Evolutionary conservation across 257 asterid genomes (phyloP).

Genomic region (Schizonepeta tenuifolia): DNA sequence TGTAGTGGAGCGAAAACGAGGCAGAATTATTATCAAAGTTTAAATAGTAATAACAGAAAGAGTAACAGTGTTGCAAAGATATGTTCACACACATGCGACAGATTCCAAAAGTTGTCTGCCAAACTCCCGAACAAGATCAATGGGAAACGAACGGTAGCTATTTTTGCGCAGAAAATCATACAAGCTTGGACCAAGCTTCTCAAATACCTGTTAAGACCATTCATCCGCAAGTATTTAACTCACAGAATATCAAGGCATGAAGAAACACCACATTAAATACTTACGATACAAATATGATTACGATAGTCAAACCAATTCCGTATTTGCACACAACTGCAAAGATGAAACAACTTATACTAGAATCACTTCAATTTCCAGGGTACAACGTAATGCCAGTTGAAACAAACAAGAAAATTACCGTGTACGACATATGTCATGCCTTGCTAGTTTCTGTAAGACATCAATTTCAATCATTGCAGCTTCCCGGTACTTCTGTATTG

Average conservation of each 20-base stretch:
- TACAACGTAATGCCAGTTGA: constrained; percentile 24
- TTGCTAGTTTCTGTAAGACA: constrained; percentile 70
- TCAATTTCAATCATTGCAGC: constrained; percentile 90
- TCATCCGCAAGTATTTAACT: constrained; percentile 64
- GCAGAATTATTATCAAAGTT: constrained; percentile 17
- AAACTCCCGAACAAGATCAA: constrained; percentile 96
- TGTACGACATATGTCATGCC: constrained; percentile 60
- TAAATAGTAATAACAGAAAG: constrained; percentile 32
- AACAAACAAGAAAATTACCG: constrained; percentile 50
- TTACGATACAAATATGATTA: constrained; percentile 87
- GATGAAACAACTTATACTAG: constrained; percentile 65
- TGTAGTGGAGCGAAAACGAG: constrained; percentile 2
- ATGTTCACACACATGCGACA: constrained; percentile 92
- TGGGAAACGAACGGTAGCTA: constrained; percentile 89
- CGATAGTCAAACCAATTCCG: constrained; percentile 96
- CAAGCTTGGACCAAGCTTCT: constrained; percentile 99
- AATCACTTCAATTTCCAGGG: constrained; percentile 47
- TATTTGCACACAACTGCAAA: constrained; percentile 93
- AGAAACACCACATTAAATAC: constrained; percentile 49
- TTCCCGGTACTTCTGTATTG: constrained; percentile 77
- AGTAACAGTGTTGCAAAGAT: constrained; percentile 50
- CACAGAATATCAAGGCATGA: constrained; percentile 48
- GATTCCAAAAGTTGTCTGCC: constrained; percentile 98
- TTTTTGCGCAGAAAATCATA: constrained; percentile 95
- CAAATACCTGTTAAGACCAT: constrained; percentile 96